These are phyloP conservation scores for Dothistroma pini DNA, from an alignment of 2,329 filamentous ascomycete genomes.

Conservation along the genomic window DNA sequence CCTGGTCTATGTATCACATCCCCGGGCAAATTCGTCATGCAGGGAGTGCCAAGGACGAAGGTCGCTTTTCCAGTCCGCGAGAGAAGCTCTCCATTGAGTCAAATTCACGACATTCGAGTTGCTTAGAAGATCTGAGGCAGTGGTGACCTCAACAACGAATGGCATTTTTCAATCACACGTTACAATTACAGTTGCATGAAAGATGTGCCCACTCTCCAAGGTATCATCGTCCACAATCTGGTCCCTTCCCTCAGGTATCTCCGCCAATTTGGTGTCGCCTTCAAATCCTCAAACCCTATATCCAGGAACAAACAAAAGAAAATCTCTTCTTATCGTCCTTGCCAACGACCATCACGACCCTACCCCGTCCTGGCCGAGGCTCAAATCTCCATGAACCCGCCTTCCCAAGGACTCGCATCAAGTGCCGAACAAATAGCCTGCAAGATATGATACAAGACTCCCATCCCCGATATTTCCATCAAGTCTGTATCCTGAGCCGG, in stretches of 20 bases:
- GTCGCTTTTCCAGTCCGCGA: neutral
- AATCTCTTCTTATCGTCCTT: neutral
- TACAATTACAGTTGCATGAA: neutral
- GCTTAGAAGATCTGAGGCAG: neutral
- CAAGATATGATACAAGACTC: too few relatives aligned
- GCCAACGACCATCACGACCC: neutral
- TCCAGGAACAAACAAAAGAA: neutral
- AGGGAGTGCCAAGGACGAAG: neutral
- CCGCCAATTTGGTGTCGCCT: neutral
- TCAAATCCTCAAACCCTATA: neutral
- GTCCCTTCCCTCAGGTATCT: neutral
- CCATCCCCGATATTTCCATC: too few relatives aligned
- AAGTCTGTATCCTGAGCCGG: too few relatives aligned
- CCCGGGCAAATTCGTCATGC: too few relatives aligned
- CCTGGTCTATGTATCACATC: too few relatives aligned
- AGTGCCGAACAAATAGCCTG: too few relatives aligned
- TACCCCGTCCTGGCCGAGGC: neutral
- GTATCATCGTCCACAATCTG: neutral
- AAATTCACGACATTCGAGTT: slow-evolving; percentile 3
- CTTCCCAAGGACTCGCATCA: too few relatives aligned
- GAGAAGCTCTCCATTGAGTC: neutral
- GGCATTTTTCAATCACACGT: neutral
- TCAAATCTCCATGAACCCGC: neutral
- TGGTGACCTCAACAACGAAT: neutral
- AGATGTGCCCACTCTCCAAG: neutral